phyloP scores from a whole-genome alignment of 371 early-diverging fungal species.

The Rhizomucor miehei region DNA sequence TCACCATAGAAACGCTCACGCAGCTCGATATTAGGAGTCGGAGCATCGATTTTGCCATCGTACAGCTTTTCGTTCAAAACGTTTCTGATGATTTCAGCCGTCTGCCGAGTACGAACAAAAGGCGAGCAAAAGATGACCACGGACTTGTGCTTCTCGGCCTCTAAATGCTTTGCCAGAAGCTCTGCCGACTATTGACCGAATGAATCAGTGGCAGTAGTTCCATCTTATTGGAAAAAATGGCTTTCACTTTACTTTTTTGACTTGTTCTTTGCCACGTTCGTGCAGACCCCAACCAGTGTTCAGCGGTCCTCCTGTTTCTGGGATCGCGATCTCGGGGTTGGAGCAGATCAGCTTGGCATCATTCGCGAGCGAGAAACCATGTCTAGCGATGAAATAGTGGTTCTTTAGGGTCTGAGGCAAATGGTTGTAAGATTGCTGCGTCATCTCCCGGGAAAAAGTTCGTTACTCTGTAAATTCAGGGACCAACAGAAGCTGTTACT shows the following conservation, averaged over 20 bases:
- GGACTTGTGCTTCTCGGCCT: conserved; percentile 15
- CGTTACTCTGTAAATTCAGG: no score
- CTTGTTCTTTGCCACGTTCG: conserved; percentile 40
- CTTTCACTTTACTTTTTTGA: conserved; percentile 31
- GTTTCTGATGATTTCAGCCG: conserved; percentile 37
- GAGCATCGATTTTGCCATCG: not conserved
- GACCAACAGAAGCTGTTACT: no score
- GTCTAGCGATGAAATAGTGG: conserved; percentile 44
- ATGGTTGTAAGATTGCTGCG: conserved; percentile 26
- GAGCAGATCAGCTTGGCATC: conserved; percentile 40
- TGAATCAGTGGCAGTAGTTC: not conserved
- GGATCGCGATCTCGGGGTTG: conserved; percentile 49
- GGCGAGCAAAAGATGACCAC: conserved; percentile 44
- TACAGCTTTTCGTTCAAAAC: conserved; percentile 25
- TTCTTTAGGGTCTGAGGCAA: conserved; percentile 37
- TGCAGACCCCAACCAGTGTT: conserved; percentile 44
- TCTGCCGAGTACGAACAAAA: conserved; percentile 42
- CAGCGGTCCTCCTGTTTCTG: conserved; percentile 39
- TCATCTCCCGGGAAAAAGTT: not conserved
- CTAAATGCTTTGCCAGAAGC: conserved; percentile 28
- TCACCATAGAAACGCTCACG: conserved; percentile 45
- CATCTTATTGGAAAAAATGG: not conserved
- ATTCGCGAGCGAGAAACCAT: conserved; percentile 49
- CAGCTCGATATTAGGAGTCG: conserved; percentile 21
- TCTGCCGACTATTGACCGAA: conserved; percentile 22